Conservation (phyloP, 2,329 filamentous ascomycete genomes). For the Phialophora verrucosa region DNA sequence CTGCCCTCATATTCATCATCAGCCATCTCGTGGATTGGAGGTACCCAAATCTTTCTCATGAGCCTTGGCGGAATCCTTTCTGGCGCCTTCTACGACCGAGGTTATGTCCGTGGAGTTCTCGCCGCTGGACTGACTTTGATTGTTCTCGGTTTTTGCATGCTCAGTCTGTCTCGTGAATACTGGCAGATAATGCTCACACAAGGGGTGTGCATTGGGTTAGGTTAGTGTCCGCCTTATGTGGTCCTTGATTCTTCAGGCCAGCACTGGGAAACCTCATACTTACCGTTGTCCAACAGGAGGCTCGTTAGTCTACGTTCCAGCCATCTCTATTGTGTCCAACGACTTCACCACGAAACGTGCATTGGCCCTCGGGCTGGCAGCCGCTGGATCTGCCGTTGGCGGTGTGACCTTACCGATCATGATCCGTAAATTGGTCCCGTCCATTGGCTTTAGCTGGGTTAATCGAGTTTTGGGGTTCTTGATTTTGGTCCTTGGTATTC, state of each 20-base stretch:
- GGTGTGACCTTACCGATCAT: constrained; percentile 60
- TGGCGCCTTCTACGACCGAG: constrained; percentile 79
- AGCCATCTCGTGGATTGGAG: constrained; percentile 85
- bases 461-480: constrained; percentile 61
- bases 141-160: constrained; percentile 39
- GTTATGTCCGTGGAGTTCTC: constrained; percentile 56
- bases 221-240: constrained; percentile 12
- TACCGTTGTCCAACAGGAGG: too few species aligned
- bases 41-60: constrained; percentile 78
- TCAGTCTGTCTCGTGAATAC: constrained; percentile 51
- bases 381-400: constrained; percentile 58
- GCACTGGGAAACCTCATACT: too few species aligned
- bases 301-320: constrained; percentile 48
- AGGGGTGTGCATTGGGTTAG: constrained; percentile 52
- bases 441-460: constrained; percentile 56
- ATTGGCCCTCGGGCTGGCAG: constrained; percentile 54
- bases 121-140: constrained; percentile 28
- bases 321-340: constrained; percentile 54
- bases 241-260: too few species aligned
- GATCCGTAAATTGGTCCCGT: constrained; percentile 57
- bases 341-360: constrained; percentile 58
- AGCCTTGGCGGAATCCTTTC: constrained; percentile 86
- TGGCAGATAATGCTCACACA: constrained; percentile 62
- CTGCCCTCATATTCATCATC: constrained; percentile 70
- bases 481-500: constrained; percentile 59